Base-by-base conservation (phyloP, 139 green algal genomes). In the Coelastrella sp. region DNA sequence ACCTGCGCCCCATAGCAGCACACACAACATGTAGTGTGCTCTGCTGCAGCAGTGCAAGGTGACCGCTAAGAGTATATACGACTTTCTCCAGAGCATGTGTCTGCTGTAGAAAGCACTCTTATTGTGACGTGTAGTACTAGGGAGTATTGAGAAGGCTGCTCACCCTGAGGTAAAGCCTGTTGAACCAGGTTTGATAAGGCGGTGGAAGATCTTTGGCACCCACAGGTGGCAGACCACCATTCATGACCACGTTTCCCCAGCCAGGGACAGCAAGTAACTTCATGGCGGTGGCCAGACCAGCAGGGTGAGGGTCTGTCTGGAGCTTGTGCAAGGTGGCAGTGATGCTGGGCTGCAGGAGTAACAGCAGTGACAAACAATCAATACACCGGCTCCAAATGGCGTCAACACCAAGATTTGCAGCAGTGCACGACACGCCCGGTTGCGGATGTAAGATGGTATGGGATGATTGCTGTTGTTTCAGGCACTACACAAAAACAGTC, bases 111-210 rank as follows among this genome's bases (percentile, higher is more conserved):
- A n/a, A n/a, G n/a, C n/a, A n/a, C n/a, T n/a, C n/a, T n/a, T n/a
- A n/a, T n/a, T n/a, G n/a, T n/a, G n/a, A n/a, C n/a, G n/a, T n/a
- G n/a, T n/a, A n/a, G n/a, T n/a, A n/a, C n/a, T n/a, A n/a, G n/a
- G n/a, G n/a, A n/a, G n/a, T n/a, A n/a, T n/a, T n/a, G n/a, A n/a
- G n/a, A 57, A 57, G 11, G 45, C 45, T 23, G 6, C 76, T 50
- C 40, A 84, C 78, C 60, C 78, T 48, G n/a, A 84, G 25, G 25
- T 84, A 84, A 23, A 74, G 25, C 32, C 78, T 64, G 76, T 74
- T 72, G 62, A 76, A 76, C 78, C 78, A 84, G 6, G 78, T 67
- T 6, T 84, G 72, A 23, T 27, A 66, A 27, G 78, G 40, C 40
- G 72, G 37, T 17, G 74, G 40, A 45, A 40, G 17, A 9, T 40